Evolutionary conservation across 495 filamentous ascomycete genomes (phyloP).

Genomic region (Penicillium diatomitis): DNA sequence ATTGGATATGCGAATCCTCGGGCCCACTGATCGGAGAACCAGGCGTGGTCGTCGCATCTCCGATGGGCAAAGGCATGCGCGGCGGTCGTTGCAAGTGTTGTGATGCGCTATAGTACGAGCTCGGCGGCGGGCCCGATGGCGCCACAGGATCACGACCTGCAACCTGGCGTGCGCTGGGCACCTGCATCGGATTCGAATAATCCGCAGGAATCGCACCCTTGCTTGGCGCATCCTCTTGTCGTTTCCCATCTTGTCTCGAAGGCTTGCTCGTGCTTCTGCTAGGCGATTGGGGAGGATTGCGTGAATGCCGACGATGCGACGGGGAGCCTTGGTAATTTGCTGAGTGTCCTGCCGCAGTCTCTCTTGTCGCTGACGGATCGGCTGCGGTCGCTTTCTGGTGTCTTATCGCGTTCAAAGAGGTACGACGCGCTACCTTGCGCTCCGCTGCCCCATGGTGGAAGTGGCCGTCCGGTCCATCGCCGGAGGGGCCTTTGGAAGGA

Average conservation of each 20-base stretch:
- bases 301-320: conserved; percentile 33
- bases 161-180: conserved; percentile 32
- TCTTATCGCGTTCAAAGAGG: conserved; percentile 32
- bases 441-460: conserved; percentile 20
- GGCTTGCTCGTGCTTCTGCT: conserved; percentile 13
- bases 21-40: conserved; percentile 74
- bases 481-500: conserved; percentile 38
- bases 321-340: conserved; percentile 25
- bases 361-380: conserved; percentile 34
- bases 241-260: conserved; percentile 16
- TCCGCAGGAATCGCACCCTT: conserved; percentile 21
- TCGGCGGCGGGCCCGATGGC: conserved; percentile 38
- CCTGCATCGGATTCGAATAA: conserved; percentile 40
- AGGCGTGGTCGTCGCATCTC: conserved; percentile 75
- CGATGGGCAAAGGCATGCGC: conserved; percentile 82
- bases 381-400: conserved; percentile 30
- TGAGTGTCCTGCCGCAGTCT: conserved; percentile 35
- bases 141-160: conserved; percentile 28
- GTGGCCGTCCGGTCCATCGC: conserved; percentile 25
- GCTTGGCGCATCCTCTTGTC: conserved; percentile 14
- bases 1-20: conserved; percentile 39
- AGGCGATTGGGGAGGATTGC: conserved; percentile 23
- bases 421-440: conserved; percentile 30
- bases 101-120: conserved; percentile 42
- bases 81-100: conserved; percentile 64